Evolutionary conservation across 768 basidiomycete genomes (phyloP).

Genomic region (Sarcodon aspratus): DNA sequence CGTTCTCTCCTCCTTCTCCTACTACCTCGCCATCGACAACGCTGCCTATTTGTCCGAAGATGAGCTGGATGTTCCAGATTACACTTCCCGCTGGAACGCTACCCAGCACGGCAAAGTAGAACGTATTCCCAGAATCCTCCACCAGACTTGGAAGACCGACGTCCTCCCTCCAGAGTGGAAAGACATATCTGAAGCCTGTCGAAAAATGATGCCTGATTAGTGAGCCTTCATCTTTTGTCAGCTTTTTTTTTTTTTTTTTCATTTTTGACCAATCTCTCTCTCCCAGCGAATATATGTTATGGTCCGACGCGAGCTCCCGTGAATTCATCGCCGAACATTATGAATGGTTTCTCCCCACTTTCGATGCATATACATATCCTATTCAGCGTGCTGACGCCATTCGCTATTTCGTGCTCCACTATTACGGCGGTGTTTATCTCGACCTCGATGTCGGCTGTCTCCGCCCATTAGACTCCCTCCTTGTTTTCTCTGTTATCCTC

Average conservation of each 20-base stretch:
- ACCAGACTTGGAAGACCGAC: slow-evolving; percentile 98
- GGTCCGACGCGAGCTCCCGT: slow-evolving; percentile 89
- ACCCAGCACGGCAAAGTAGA: slow-evolving; percentile 52
- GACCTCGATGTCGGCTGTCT: slow-evolving; percentile 95
- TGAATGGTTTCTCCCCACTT: slow-evolving; percentile 88
- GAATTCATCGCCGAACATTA: slow-evolving; percentile 85
- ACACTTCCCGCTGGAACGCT: slow-evolving; percentile 52
- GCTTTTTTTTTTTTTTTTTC: slow-evolving; percentile 6
- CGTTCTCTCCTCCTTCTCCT: slow-evolving; percentile 86
- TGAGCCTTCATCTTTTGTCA: slow-evolving; percentile 27
- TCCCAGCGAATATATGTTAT: slow-evolving; percentile 85
- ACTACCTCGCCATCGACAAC: slow-evolving; percentile 75
- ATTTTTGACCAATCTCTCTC: slow-evolving; percentile 8
- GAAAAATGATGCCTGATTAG: slow-evolving; percentile 94
- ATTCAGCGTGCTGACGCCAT: slow-evolving; percentile 97
- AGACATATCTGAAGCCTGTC: slow-evolving; percentile 70
- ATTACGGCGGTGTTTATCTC: slow-evolving; percentile 92
- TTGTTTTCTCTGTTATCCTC: slow-evolving; percentile 79
- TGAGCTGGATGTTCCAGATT: slow-evolving; percentile 53
- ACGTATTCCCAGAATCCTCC: slow-evolving; percentile 83
- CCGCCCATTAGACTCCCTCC: slow-evolving; percentile 75
- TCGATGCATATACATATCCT: slow-evolving; percentile 80
- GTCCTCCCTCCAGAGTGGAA: slow-evolving; percentile 76
- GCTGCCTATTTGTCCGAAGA: slow-evolving; percentile 70
- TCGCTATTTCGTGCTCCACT: slow-evolving; percentile 94